These are phyloP conservation scores for Penicillium maclennaniae DNA, from an alignment of 495 filamentous ascomycete genomes.

Conservation along the genomic window DNA sequence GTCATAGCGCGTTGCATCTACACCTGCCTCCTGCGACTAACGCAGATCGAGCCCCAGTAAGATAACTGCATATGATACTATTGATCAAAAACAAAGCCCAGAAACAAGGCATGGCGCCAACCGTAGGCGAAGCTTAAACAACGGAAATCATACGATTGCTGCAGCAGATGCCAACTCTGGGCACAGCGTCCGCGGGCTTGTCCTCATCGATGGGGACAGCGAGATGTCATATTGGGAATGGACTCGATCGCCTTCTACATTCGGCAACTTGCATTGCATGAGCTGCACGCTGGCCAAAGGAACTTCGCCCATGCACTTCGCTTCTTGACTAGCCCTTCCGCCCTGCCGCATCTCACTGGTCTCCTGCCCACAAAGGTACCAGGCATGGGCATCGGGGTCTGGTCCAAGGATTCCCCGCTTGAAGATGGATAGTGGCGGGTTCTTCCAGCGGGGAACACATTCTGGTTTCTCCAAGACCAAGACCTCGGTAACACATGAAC, in stretches of 20 bases:
- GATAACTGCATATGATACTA: not conserved
- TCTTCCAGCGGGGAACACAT: not conserved
- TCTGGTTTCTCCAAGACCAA: not conserved
- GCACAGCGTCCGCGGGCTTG: not conserved
- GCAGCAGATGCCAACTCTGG: not conserved
- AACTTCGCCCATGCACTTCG: not conserved
- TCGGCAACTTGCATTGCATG: constrained; percentile 27
- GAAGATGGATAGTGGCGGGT: constrained; percentile 12
- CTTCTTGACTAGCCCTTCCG: constrained; percentile 3
- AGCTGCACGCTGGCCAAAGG: constrained; percentile 22
- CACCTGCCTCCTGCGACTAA: constrained; percentile 5
- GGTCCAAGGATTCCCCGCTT: constrained; percentile 7
- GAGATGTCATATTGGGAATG: constrained; percentile 17
- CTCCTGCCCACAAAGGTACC: not conserved
- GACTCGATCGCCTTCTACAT: constrained; percentile 21
- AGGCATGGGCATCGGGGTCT: constrained; percentile 11
- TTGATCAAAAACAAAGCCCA: not conserved
- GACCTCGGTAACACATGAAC: constrained; percentile 20
- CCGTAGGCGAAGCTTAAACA: not conserved
- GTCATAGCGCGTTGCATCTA: not conserved
- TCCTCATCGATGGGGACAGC: constrained; percentile 3
- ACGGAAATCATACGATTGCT: not conserved
- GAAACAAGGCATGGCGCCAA: not conserved
- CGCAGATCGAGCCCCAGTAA: constrained; percentile 2
- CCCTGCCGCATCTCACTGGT: constrained; percentile 3